These are phyloP conservation scores for Neonectria neomacrospora DNA, from an alignment of 2,329 filamentous ascomycete genomes.

Conservation along the genomic window DNA sequence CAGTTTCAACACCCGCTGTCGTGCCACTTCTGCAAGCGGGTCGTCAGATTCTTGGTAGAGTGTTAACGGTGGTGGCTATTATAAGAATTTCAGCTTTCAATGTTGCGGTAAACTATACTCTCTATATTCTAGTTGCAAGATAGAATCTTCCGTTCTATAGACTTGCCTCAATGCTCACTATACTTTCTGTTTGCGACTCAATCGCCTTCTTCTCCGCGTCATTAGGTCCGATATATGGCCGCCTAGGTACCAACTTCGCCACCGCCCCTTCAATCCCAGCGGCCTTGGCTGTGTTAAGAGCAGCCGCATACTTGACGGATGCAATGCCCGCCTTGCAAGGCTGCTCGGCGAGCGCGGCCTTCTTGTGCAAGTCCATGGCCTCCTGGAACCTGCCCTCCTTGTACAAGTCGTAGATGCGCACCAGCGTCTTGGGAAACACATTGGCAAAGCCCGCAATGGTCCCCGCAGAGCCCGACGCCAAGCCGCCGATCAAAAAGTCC, in stretches of 20 bases:
- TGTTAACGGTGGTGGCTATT: neutral
- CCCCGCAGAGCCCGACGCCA: slow-evolving; percentile 68
- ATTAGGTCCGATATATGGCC: slow-evolving; percentile 65
- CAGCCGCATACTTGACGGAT: slow-evolving; percentile 73
- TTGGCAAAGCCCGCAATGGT: slow-evolving; percentile 73
- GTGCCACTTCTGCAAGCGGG: too few species aligned
- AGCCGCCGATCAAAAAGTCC: slow-evolving; percentile 74
- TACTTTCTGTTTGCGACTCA: slow-evolving; percentile 51
- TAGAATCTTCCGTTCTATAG: slow-evolving; percentile 16
- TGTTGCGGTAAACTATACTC: neutral
- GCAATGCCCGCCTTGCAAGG: slow-evolving; percentile 75
- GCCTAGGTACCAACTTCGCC: slow-evolving; percentile 67
- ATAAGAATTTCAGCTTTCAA: neutral
- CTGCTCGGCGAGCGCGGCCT: slow-evolving; percentile 72
- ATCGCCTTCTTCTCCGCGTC: slow-evolving; percentile 57
- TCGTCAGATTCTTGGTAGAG: too few species aligned
- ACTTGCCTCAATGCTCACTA: slow-evolving; percentile 55
- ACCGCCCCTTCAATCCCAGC: slow-evolving; percentile 70
- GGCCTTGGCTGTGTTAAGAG: slow-evolving; percentile 66
- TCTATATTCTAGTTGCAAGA: neutral
- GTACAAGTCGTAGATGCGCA: slow-evolving; percentile 70
- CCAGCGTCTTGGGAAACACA: slow-evolving; percentile 67
- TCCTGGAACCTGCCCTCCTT: slow-evolving; percentile 65
- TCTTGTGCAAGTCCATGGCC: slow-evolving; percentile 69
- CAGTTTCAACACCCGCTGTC: too few species aligned